A percentile compares a stretch with the other conserved stretches of the same genome.
Conservation (phyloP, 257 asterid genomes). For the Thymus quinquecostatus region DNA sequence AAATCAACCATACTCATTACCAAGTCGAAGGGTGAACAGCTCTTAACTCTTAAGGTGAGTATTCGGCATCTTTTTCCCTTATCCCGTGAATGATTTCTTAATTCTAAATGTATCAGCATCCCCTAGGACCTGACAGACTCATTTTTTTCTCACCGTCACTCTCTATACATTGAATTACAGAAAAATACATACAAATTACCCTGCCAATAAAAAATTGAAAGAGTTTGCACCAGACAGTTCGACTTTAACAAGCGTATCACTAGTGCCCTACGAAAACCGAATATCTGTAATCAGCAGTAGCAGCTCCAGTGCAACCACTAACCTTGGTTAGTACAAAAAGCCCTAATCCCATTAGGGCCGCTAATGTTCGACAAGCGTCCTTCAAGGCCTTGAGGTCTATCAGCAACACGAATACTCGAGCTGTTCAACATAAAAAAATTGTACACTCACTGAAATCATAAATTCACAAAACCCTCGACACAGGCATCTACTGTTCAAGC, state of each 20-base stretch:
- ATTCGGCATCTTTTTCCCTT: neutral
- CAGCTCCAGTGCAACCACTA: conserved; percentile 41
- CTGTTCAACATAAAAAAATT: conserved; percentile 42
- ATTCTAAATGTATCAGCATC: neutral
- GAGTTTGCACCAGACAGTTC: neutral
- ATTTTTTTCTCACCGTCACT: neutral
- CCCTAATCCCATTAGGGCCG: conserved; percentile 54
- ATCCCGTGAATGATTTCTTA: neutral
- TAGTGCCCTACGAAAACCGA: conserved; percentile 11
- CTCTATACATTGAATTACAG: conserved; percentile 1
- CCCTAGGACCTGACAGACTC: neutral
- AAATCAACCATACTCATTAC: conserved; percentile 6
- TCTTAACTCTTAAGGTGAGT: neutral
- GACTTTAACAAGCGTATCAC: conserved; percentile 3
- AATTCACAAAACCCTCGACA: conserved; percentile 2
- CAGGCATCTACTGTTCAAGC: conserved; percentile 10
- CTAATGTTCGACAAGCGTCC: conserved; percentile 46
- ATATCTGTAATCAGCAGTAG: conserved; percentile 23
- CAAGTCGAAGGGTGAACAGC: neutral
- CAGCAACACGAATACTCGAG: conserved; percentile 60
- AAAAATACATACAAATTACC: neutral
- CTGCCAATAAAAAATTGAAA: conserved; percentile 12
- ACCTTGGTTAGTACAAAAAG: conserved; percentile 64
- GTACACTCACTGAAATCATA: conserved; percentile 13
- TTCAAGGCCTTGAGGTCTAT: conserved; percentile 44